Evolutionary conservation across 768 basidiomycete species (phyloP), one percentile per base, ranked within the genome.

Genomic region (Artomyces pyxidatus): DNA sequence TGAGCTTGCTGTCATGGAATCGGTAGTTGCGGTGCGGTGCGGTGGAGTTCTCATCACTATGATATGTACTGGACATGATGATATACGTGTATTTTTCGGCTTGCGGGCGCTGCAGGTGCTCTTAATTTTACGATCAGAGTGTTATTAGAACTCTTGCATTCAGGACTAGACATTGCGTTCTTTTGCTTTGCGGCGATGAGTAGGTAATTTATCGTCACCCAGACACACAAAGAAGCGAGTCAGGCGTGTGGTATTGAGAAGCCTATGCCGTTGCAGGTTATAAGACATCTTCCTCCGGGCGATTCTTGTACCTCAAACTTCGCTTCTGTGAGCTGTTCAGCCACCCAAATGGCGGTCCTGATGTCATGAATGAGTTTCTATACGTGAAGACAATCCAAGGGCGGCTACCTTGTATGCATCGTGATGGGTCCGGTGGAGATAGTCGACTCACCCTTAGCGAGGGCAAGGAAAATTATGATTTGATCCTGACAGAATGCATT

Each of bases 1-100:
- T 91, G 89, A 76, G 83, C 0, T 69, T 89, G 22, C 72, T 92
- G 17, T 90, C 88, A 25, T 92, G 89, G 88, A 90, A 90, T 57
- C 78, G 80, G 62, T 83, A 59, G 70, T 3, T 8, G 7, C 21
- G 23, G 12, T 7, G 1, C n/a, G n/a, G n/a, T n/a, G n/a, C n/a
- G n/a, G 16, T 37, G 39, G n/a, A 35, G 32, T 35, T 0, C 4
- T 35, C 32, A 35, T 35, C 17, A 6, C 32, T 35, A 35, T n/a
- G n/a, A n/a, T n/a, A n/a, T 17, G n/a, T 10, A n/a, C 11, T 26
- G 6, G 44, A 11, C 6, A 14, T 22, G 26, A 19, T 26, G 7
- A 11, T 38, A 32, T 48, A 21, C n/a, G 46, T 3, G 38, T 45
- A 50, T 45, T 39, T 29, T 10, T 26, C 7, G n/a, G n/a, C n/a